phyloP scores from a whole-genome alignment of 352 stramenopile genomes.

The Phytophthora nicotianae region DNA sequence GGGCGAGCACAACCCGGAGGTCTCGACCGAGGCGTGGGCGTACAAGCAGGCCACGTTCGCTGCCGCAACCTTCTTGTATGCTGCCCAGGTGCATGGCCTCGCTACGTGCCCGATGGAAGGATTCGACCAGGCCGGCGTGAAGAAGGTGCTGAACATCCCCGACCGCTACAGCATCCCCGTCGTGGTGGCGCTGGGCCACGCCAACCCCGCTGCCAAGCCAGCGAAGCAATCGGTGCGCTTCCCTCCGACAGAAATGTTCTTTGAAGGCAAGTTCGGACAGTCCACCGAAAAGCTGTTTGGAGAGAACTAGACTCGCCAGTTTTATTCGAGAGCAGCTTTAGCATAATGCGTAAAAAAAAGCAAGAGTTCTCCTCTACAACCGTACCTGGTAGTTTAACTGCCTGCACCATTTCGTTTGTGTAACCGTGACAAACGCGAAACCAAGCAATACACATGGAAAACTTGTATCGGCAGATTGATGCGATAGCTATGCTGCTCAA shows the following conservation, averaged over 20 bases:
- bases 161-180: conserved; percentile 72
- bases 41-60: conserved; percentile 79
- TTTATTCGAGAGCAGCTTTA: conserved; percentile 1
- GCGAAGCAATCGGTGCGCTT: conserved; percentile 42
- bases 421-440: too few species aligned
- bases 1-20: conserved; percentile 55
- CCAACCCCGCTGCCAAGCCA: conserved; percentile 18
- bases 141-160: conserved; percentile 52
- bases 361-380: too few species aligned
- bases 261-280: conserved; percentile 72
- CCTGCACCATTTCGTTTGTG: too few species aligned
- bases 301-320: conserved; percentile 11
- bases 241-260: conserved; percentile 66
- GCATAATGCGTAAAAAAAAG: too few species aligned
- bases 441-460: too few species aligned
- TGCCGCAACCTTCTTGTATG: conserved; percentile 65
- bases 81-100: conserved; percentile 60
- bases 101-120: conserved; percentile 75
- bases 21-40: conserved; percentile 67
- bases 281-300: conserved; percentile 54
- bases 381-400: too few species aligned
- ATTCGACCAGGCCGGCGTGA: conserved; percentile 54
- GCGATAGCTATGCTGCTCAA: too few species aligned
- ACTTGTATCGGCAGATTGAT: too few species aligned
- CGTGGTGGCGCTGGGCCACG: conserved; percentile 64